Evolutionary conservation across 2,329 filamentous ascomycete genomes (phyloP), one percentile per base, ranked within the genome.

Genomic region (Sclerotinia minor): DNA sequence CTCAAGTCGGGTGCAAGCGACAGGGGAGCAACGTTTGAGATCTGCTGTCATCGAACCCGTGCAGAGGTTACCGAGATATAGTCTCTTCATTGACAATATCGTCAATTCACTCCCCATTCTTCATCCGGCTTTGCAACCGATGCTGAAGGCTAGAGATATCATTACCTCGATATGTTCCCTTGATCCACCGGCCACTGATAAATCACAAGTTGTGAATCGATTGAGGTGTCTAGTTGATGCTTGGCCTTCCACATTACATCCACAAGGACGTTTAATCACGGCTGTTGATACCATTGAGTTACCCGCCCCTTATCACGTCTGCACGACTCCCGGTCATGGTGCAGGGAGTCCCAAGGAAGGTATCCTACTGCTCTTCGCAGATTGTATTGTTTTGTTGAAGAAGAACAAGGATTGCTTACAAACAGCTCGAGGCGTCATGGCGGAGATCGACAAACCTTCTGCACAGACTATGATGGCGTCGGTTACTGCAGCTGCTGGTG

Each of bases 91-190:
- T 74, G 95, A 99, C 80, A 94, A 96, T 75, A 97, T 99, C 76
- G 87, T 95, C 59, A 88, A 89, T 72, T 93, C 91, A 69, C 84
- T 98, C 24, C 94, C 94, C 5, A 87, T 94, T 63, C 88, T 91
- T 11, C 94, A 98, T 77, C 92, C 93, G 3, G 94, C 94, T 0
- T 83, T 97, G 65, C 89, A 91, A 72, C 84, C 85, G 3, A 89
- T 99, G 80, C 85, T 97, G 53, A 94, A 92, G 76, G 94, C 95
- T 0, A 86, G 94, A 72, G 95, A 98, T 77, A 91, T 97, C 65
- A 93, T 99, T 72, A 93, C 94, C 26, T 95, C 96, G 65, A 99
- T 99, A 54, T 99, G 95, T 79, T 96, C 94, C 21, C 89, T 97
- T 80, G 94, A 97, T 74, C 84, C 91, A 80, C 76, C 91, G 75